A percentile compares a stretch with the other conserved stretches of the same genome.
These are phyloP conservation scores for Ligustrum vulgare DNA, from an alignment of 257 asterid genomes.

Conservation along the genomic window DNA sequence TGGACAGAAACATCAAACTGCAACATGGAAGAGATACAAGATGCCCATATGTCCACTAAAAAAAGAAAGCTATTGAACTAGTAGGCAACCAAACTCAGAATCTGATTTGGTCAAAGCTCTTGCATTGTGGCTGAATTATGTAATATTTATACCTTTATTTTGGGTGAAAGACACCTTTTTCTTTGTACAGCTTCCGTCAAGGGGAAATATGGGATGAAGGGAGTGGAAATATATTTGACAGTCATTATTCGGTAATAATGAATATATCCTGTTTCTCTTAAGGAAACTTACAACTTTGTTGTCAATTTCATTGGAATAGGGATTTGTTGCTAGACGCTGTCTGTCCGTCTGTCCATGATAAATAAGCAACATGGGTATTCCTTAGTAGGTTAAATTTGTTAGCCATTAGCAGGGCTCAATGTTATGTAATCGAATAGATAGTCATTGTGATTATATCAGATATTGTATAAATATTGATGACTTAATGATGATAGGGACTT, in stretches of 20 bases:
- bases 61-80: neutral
- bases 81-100: neutral
- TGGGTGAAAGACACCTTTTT: neutral
- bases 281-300: neutral
- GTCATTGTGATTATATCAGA: neutral
- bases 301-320: neutral
- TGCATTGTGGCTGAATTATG: neutral
- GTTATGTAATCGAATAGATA: neutral
- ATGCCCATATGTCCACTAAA: neutral
- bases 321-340: neutral
- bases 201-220: neutral
- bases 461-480: neutral
- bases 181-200: neutral
- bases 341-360: neutral
- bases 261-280: neutral
- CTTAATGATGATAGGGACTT: neutral
- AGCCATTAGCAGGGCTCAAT: neutral
- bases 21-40: neutral
- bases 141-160: neutral
- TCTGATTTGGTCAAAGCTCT: neutral
- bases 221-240: neutral
- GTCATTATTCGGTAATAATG: neutral
- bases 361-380: neutral
- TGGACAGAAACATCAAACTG: neutral
- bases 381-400: neutral